Evolutionary conservation across 495 filamentous ascomycete genomes (phyloP).

Genomic region (Cairneyella variabilis): DNA sequence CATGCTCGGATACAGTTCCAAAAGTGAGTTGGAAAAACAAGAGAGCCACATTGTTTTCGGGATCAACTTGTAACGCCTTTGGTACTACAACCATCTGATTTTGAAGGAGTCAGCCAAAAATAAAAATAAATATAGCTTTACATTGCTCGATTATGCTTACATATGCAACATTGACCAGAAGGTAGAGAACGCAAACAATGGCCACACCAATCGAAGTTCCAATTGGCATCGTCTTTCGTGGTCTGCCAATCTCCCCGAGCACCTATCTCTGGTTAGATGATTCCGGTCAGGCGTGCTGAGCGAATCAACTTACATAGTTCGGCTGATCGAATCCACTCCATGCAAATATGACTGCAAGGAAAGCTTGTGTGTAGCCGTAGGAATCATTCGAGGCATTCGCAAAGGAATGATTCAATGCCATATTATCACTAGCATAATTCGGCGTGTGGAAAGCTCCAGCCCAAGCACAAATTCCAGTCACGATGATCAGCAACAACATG

Average conservation of each 20-base stretch:
- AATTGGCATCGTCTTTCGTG: constrained; percentile 35
- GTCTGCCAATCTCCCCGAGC: constrained; percentile 19
- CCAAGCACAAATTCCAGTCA: constrained; percentile 29
- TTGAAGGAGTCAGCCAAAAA: background rate
- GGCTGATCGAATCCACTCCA: constrained; percentile 16
- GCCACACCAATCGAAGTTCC: constrained; percentile 31
- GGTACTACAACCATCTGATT: constrained; percentile 28
- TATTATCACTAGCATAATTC: constrained; percentile 1
- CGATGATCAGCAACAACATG: constrained; percentile 38
- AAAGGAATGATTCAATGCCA: constrained; percentile 21
- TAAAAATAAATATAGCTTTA: background rate
- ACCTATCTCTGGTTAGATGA: constrained; percentile 4
- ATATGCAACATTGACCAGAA: constrained; percentile 43
- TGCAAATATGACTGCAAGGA: constrained; percentile 15
- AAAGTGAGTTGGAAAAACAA: constrained; percentile 24
- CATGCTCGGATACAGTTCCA: constrained; percentile 9
- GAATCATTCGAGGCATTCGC: constrained; percentile 2
- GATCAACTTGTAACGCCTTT: constrained; percentile 10
- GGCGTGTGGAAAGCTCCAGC: constrained; percentile 16
- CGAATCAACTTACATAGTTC: constrained; percentile 8
- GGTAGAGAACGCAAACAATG: constrained; percentile 34
- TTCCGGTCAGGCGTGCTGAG: background rate
- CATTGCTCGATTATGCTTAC: constrained; percentile 23
- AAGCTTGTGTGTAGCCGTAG: constrained; percentile 9
- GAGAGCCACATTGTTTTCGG: constrained; percentile 14